These are phyloP conservation scores for Barnettozyma sucrosica DNA, from an alignment of 805 yeast species.

Conservation along the genomic window DNA sequence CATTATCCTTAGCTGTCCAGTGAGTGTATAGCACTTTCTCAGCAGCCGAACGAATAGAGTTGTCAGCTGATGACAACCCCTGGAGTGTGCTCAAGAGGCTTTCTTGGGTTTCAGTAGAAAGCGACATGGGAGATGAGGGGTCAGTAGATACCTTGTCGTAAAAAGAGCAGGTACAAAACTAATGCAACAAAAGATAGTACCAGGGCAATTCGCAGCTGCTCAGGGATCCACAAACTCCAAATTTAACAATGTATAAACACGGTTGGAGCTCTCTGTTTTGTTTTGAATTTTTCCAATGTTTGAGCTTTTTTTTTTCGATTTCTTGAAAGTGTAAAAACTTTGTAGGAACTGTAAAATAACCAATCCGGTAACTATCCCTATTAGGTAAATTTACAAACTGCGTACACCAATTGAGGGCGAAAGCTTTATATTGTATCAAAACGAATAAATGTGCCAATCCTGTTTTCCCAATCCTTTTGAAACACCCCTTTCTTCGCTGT, in stretches of 20 bases:
- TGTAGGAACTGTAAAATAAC: not conserved
- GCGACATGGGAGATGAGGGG: slow-evolving; percentile 26
- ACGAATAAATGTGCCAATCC: not conserved
- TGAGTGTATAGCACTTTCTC: slow-evolving; percentile 66
- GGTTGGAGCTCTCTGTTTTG: not conserved
- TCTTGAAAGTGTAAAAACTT: not conserved
- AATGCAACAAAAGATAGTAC: not conserved
- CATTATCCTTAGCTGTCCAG: slow-evolving; percentile 67
- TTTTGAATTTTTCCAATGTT: not conserved
- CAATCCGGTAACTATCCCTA: not conserved
- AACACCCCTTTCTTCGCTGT: too few relatives aligned
- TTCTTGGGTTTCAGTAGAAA: slow-evolving; percentile 57
- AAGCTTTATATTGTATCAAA: too few relatives aligned
- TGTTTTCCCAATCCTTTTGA: too few relatives aligned
- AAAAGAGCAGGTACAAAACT: not conserved
- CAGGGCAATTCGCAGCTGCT: not conserved
- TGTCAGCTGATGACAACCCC: slow-evolving; percentile 77
- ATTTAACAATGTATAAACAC: not conserved
- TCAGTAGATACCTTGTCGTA: not conserved
- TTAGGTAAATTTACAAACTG: too few relatives aligned
- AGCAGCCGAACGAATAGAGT: slow-evolving; percentile 67
- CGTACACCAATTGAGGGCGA: too few relatives aligned
- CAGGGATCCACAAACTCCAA: not conserved
- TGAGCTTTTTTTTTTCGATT: not conserved
- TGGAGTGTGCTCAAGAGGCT: slow-evolving; percentile 51